Conservation (phyloP, 2,329 filamentous ascomycete species). For the Microsporum canis region DNA sequence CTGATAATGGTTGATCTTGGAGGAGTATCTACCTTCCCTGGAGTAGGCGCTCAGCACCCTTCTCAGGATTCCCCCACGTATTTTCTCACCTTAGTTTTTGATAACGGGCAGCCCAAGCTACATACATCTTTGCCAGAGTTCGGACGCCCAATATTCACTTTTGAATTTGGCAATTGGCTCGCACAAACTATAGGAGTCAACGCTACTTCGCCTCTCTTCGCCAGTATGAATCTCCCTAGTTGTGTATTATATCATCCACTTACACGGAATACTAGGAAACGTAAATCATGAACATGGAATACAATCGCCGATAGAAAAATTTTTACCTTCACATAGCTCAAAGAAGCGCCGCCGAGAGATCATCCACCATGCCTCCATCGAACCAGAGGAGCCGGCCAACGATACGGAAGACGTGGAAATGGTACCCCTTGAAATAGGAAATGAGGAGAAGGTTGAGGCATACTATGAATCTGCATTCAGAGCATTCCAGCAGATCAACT, state of each 20-base stretch:
- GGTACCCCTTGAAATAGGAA: slow-evolving; percentile 26
- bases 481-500: slow-evolving; percentile 37
- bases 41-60: too few species aligned
- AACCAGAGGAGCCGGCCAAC: neutral
- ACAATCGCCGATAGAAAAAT: neutral
- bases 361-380: neutral
- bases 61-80: too few species aligned
- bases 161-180: slow-evolving; percentile 8
- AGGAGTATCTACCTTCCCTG: too few species aligned
- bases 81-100: too few species aligned
- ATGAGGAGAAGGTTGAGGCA: slow-evolving; percentile 26
- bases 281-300: neutral
- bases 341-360: neutral
- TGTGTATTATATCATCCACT: neutral
- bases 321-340: neutral
- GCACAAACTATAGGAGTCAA: slow-evolving; percentile 4
- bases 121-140: slow-evolving; percentile 9
- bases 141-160: slow-evolving; percentile 7
- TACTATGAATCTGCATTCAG: slow-evolving; percentile 35
- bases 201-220: neutral
- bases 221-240: neutral
- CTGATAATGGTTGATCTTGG: too few species aligned
- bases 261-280: neutral
- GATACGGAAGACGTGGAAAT: slow-evolving; percentile 3
- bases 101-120: slow-evolving; percentile 5